A percentile compares a stretch with the other conserved stretches of the same genome.
Conservation (phyloP, 257 asterid genomes). For the Lavandula angustifolia region DNA sequence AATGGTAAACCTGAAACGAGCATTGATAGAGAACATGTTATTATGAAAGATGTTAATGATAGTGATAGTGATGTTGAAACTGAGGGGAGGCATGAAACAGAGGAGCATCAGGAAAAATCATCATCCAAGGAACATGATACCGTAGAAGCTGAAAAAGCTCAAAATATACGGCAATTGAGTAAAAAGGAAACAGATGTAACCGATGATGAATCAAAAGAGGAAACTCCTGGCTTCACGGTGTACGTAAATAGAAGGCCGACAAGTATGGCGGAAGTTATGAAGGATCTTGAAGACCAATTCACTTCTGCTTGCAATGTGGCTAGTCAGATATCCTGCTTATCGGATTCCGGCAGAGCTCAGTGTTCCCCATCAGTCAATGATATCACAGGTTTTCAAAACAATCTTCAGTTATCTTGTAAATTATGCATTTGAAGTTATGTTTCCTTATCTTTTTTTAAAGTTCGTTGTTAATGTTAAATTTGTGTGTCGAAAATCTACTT, state of each 20-base stretch:
- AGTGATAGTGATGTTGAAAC: slow-evolving; percentile 46
- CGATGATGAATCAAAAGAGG: slow-evolving; percentile 60
- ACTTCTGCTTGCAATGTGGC: slow-evolving; percentile 72
- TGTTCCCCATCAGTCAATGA: slow-evolving; percentile 63
- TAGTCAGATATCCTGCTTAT: slow-evolving; percentile 63
- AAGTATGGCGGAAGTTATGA: slow-evolving; percentile 87
- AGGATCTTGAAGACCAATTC: slow-evolving; percentile 88
- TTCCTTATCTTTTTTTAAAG: slow-evolving; percentile 6
- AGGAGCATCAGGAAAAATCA: slow-evolving; percentile 38
- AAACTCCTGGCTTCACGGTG: slow-evolving; percentile 86
- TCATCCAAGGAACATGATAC: slow-evolving; percentile 44
- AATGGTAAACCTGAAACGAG: slow-evolving; percentile 33
- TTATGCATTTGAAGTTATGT: not conserved
- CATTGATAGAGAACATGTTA: slow-evolving; percentile 56
- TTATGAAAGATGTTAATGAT: slow-evolving; percentile 69
- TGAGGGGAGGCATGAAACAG: slow-evolving; percentile 45
- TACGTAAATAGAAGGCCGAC: slow-evolving; percentile 82
- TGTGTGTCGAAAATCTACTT: not conserved
- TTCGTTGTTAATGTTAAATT: not conserved
- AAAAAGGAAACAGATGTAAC: slow-evolving; percentile 59
- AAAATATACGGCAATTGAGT: slow-evolving; percentile 56
- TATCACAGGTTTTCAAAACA: slow-evolving; percentile 51
- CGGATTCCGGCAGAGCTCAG: slow-evolving; percentile 77
- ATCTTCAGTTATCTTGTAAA: slow-evolving; percentile 12
- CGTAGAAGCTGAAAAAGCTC: slow-evolving; percentile 57